These are phyloP conservation scores for Rosa rugosa DNA, from an alignment of 306 rosid species.

Conservation along the genomic window DNA sequence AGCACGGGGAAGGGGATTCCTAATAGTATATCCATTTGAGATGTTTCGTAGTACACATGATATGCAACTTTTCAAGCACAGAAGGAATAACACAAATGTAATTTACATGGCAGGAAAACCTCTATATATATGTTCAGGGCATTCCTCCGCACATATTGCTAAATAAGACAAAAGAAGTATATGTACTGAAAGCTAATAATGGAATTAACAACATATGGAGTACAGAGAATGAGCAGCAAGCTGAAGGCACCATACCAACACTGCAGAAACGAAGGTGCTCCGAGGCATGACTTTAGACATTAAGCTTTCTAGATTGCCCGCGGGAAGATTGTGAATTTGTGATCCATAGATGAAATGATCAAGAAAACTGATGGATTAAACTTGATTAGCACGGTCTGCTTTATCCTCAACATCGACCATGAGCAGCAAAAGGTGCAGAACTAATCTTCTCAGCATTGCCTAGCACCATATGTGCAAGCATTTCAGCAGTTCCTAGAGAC, in stretches of 20 bases:
- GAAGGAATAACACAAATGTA: background rate
- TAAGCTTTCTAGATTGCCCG: background rate
- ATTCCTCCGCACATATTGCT: background rate
- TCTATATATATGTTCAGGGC: background rate
- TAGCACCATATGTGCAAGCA: constrained; percentile 66
- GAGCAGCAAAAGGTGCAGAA: constrained; percentile 48
- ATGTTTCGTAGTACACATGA: background rate
- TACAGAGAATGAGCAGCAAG: background rate
- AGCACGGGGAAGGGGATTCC: constrained; percentile 53
- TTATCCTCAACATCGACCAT: constrained; percentile 42
- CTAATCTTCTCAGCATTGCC: constrained; percentile 53
- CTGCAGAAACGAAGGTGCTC: constrained; percentile 13
- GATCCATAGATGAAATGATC: background rate
- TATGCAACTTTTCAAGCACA: background rate
- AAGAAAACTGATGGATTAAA: background rate
- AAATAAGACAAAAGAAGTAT: background rate
- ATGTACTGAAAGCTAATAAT: background rate
- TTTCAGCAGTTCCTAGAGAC: constrained; percentile 93
- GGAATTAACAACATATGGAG: background rate
- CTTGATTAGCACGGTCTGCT: background rate
- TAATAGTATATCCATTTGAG: constrained; percentile 55
- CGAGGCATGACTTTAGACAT: background rate
- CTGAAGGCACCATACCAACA: constrained; percentile 10
- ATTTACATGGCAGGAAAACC: background rate
- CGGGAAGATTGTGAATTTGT: background rate